A percentile compares a stretch with the other conserved stretches of the same genome.
Conservation (phyloP, 768 basidiomycete genomes). For the Auricularia sp. region DNA sequence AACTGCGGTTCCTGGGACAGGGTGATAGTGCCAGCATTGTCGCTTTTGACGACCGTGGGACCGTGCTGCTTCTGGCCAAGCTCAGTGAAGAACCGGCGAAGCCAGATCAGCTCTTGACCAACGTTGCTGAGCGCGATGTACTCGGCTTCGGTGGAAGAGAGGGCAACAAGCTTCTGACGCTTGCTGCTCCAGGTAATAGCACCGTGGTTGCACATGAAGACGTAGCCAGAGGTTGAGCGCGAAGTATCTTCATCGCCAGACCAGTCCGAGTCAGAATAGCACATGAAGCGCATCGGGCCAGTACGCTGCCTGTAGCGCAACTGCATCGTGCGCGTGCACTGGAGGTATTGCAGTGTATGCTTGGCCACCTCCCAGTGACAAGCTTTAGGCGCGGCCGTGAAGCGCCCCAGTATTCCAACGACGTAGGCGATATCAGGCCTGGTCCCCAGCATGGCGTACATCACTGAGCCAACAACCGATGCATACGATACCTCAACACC, state of each 20-base stretch:
- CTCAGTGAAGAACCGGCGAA: no score
- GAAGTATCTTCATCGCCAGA: neutral
- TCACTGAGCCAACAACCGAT: neutral
- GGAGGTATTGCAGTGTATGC: slow-evolving; percentile 10
- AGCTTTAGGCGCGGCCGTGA: slow-evolving; percentile 7
- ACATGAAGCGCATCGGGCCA: neutral
- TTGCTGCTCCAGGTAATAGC: no score
- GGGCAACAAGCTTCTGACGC: no score
- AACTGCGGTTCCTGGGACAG: neutral
- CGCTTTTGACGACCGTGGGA: neutral
- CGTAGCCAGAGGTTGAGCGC: no score
- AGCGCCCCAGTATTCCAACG: slow-evolving; percentile 1
- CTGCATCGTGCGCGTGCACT: slow-evolving; percentile 6
- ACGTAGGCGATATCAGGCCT: slow-evolving; percentile 13
- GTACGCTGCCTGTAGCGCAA: neutral
- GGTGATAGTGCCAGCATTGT: neutral
- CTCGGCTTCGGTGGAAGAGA: no score
- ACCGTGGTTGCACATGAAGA: no score
- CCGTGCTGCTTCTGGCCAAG: no score
- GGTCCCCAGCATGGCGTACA: slow-evolving; percentile 6
- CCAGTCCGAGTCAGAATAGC: slow-evolving; percentile 5
- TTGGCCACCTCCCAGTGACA: slow-evolving; percentile 12
- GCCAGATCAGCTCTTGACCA: no score
- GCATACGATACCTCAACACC: neutral
- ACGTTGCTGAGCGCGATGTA: no score